Evolutionary conservation across 2,329 filamentous ascomycete genomes (phyloP).

Genomic region (Fusarium odoratissimum): DNA sequence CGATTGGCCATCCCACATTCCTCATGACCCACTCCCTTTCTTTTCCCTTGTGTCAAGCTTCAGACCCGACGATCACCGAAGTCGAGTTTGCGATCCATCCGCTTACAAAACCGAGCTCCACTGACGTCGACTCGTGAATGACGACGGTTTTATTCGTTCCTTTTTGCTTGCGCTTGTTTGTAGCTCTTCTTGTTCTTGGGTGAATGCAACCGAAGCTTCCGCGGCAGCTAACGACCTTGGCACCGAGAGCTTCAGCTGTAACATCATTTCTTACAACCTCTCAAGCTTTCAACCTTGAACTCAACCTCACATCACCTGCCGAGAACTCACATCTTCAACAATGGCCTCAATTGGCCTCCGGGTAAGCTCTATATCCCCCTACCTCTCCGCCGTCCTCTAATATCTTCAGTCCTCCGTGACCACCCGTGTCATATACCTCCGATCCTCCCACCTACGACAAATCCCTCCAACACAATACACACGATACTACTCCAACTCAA

Average conservation of each 20-base stretch:
- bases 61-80: constrained; percentile 16
- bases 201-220: constrained; percentile 14
- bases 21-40: constrained; percentile 28
- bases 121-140: constrained; percentile 23
- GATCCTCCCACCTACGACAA: constrained; percentile 26
- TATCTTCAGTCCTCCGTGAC: constrained; percentile 32
- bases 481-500: constrained; percentile 41
- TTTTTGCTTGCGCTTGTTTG: background rate
- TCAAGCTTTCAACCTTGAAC: background rate
- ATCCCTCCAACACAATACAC: constrained; percentile 11
- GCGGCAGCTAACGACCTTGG: background rate
- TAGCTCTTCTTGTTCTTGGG: background rate
- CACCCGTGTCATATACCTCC: constrained; percentile 38
- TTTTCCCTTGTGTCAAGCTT: constrained; percentile 13
- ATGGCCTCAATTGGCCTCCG: constrained; percentile 43
- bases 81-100: constrained; percentile 10
- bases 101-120: constrained; percentile 28
- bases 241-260: constrained; percentile 34
- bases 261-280: background rate
- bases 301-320: background rate
- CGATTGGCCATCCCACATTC: constrained; percentile 27
- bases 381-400: constrained; percentile 14
- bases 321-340: background rate
- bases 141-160: background rate
- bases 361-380: constrained; percentile 26